phyloP scores from a whole-genome alignment of 176 grass and related monocot genomes.

The Juncus inflexus region DNA sequence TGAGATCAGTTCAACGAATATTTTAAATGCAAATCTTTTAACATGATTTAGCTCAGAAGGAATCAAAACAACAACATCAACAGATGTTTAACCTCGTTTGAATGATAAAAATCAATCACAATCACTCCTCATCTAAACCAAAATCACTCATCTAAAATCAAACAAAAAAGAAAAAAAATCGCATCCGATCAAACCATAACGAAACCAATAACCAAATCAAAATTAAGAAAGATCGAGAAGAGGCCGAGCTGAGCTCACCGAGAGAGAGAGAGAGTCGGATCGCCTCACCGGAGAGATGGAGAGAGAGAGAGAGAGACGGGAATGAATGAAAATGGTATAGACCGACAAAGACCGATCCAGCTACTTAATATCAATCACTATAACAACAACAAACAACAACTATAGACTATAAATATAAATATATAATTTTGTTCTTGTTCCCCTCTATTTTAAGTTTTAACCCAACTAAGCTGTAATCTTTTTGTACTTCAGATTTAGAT shows the following conservation, averaged over 20 bases:
- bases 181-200: slow-evolving; percentile 9
- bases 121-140: not conserved
- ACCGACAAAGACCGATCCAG: slow-evolving; percentile 36
- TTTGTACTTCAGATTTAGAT: not conserved
- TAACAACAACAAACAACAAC: too few species aligned
- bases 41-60: not conserved
- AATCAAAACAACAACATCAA: too few species aligned
- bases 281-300: not conserved
- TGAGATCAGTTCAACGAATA: not conserved
- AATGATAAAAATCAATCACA: not conserved
- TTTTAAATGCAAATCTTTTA: not conserved
- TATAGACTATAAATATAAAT: slow-evolving; percentile 12
- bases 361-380: not conserved
- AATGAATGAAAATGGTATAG: not conserved
- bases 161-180: slow-evolving; percentile 5
- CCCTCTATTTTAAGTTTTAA: not conserved
- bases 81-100: slow-evolving; percentile 6
- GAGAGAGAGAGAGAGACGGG: not conserved
- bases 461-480: too few species aligned
- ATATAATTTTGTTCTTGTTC: slow-evolving; percentile 2
- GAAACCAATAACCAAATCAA: not conserved
- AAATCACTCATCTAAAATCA: slow-evolving; percentile 1
- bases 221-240: slow-evolving; percentile 4
- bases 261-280: not conserved
- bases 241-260: too few species aligned